These are phyloP conservation scores for Leersia perrieri DNA, from an alignment of 176 grass and related monocot species.

Conservation along the genomic window DNA sequence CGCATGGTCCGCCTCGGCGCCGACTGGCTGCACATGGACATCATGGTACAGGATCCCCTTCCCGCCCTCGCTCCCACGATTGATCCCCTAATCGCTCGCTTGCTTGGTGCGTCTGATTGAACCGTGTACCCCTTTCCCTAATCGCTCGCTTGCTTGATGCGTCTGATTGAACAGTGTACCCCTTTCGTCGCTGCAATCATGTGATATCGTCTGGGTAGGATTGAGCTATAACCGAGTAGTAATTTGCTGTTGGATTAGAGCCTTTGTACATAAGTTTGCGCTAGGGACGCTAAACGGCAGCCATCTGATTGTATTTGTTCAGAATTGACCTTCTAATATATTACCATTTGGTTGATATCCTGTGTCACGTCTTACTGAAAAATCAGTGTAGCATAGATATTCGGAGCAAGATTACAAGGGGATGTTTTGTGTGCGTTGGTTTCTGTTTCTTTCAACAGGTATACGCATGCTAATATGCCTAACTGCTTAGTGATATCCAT, in stretches of 20 bases:
- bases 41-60: slow-evolving; percentile 60
- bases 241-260: not conserved
- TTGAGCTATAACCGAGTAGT: not conserved
- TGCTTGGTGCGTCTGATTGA: not conserved
- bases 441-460: not conserved
- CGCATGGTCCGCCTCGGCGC: slow-evolving; percentile 86
- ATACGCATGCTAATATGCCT: not conserved
- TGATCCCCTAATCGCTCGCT: not conserved
- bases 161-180: not conserved
- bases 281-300: not conserved
- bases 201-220: not conserved
- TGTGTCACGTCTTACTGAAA: not conserved
- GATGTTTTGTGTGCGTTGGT: not conserved
- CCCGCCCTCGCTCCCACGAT: not conserved
- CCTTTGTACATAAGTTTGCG: not conserved
- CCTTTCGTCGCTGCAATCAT: not conserved
- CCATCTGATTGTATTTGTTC: not conserved
- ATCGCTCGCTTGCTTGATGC: not conserved
- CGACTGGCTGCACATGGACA: slow-evolving; percentile 99
- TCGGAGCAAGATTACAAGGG: not conserved
- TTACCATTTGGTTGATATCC: not conserved
- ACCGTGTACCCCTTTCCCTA: not conserved
- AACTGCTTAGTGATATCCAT: not conserved
- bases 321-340: not conserved
- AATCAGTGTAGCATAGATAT: not conserved